A percentile compares a stretch with the other conserved stretches of the same genome.
Conservation (phyloP, 2,329 filamentous ascomycete genomes). For the Sarocladiaceae sp. region DNA sequence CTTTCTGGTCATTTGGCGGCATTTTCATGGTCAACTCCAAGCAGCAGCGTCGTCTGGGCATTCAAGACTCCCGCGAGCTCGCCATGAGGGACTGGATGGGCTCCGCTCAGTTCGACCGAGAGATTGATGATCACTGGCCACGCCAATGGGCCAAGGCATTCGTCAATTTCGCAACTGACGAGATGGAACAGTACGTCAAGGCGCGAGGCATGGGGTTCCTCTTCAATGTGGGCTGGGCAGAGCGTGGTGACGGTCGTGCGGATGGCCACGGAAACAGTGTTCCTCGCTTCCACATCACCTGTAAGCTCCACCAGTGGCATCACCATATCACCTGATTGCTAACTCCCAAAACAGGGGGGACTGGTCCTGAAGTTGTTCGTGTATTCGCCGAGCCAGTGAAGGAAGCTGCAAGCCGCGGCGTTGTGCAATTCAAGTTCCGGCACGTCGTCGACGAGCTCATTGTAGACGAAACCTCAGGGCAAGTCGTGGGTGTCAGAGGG, state of each 20-base stretch:
- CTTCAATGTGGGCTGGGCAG: constrained; percentile 53
- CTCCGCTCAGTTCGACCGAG: constrained; percentile 52
- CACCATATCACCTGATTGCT: neutral
- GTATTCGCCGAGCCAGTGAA: constrained; percentile 51
- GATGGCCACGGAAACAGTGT: constrained; percentile 57
- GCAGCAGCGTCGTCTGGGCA: constrained; percentile 50
- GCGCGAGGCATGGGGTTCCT: constrained; percentile 45
- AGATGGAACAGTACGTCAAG: constrained; percentile 53
- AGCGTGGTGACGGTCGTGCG: constrained; percentile 49
- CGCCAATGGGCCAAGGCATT: constrained; percentile 57
- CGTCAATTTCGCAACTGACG: constrained; percentile 54
- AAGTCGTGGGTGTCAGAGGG: constrained; percentile 47
- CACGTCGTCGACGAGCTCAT: constrained; percentile 52
- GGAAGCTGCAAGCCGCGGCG: constrained; percentile 42
- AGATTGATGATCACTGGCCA: constrained; percentile 51
- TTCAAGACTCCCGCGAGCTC: constrained; percentile 50
- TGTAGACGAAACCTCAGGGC: constrained; percentile 41
- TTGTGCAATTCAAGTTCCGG: constrained; percentile 49
- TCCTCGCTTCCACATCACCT: constrained; percentile 56
- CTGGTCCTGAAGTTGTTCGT: constrained; percentile 53
- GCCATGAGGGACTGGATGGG: constrained; percentile 54
- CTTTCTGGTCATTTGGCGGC: constrained; percentile 58
- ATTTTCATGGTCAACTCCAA: constrained; percentile 53
- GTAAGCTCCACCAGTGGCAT: constrained; percentile 17
- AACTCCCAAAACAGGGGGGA: constrained; percentile 31